Base-by-base conservation (phyloP, 2,329 filamentous ascomycete genomes). In the Fusarium praegraminearum region DNA sequence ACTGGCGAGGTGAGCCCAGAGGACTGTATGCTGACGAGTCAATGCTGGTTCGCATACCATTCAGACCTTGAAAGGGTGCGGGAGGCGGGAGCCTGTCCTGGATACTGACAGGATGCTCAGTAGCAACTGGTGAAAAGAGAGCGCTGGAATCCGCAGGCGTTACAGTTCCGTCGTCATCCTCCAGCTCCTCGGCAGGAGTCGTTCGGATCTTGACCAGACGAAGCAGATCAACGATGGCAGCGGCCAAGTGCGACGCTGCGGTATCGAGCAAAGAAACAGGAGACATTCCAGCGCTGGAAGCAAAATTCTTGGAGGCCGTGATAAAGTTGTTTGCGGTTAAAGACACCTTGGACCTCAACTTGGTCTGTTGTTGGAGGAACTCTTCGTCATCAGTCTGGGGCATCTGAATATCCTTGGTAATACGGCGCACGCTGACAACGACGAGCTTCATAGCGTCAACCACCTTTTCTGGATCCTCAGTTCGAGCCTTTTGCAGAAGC, bases 241-340 rank as follows among this genome's bases (percentile, higher is more conserved):
- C 90, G 2, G 93, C 93, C 36, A 98, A 85, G 80, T 99, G 94
- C 26, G 93, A 96, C 10, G 95, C 94, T 3, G 96, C 95, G 5
- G 95, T 96, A 78, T 99, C 96, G 24, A 99, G 84, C 5, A 99
- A 82, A 8, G 93, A 97, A n/a, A 99, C 91, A 1, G 96, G 96
- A 2, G 93, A 95, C 33, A 99, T 87, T 32, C 96, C 96, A 22
- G 89, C 90, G 1, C 93, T 90, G 13, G 89, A 87, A 35, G 92
- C 91, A 78, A 96, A 97, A 76, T 97, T 97, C 82, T 97, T 97
- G 35, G 93, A 91, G 2, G 95, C 93, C 4, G 95, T 98, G 75
- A 98, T 98, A 61, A 99, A 85, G 76, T 95, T 96, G 83, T 98
- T 98, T 50, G 96, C 94, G 2, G 95, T 97, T 4, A 91, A 91